Conservation (phyloP, 176 grass and related monocot species). For the Carex parvula region DNA sequence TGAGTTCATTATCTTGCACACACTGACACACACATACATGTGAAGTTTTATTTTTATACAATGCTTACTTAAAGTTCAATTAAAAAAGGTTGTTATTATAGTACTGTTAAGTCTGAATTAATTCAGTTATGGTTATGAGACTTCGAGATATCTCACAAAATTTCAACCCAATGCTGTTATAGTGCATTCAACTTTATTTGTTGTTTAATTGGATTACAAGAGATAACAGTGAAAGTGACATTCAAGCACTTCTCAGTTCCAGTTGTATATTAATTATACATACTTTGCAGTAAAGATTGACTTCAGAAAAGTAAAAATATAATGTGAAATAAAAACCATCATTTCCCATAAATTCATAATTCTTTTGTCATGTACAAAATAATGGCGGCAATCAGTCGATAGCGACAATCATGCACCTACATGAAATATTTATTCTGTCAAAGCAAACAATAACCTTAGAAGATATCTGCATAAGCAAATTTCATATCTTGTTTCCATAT, state of each 20-base stretch:
- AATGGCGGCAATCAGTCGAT: constrained; percentile 22
- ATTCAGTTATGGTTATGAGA: neutral
- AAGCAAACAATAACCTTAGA: constrained; percentile 7
- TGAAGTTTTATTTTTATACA: neutral
- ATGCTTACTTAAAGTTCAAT: neutral
- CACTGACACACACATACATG: neutral
- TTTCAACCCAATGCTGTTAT: neutral
- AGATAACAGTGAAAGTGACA: constrained; percentile 9
- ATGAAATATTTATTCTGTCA: constrained; percentile 8
- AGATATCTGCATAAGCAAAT: neutral
- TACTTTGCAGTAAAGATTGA: constrained; percentile 30
- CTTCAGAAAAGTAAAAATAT: constrained; percentile 18
- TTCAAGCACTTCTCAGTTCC: neutral
- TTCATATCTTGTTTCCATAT: constrained; percentile 23
- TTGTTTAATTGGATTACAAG: neutral
- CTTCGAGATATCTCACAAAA: neutral
- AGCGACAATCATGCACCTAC: constrained; percentile 5
- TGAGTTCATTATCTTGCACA: neutral
- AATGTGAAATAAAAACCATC: constrained; percentile 3
- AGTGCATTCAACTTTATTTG: neutral
- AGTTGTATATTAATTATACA: constrained; percentile 18
- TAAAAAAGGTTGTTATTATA: neutral
- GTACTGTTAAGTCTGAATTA: neutral
- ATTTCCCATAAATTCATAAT: neutral
- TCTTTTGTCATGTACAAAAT: constrained; percentile 17